These are phyloP conservation scores for Apiosordaria backusii DNA, from an alignment of 495 filamentous ascomycete genomes.

Conservation along the genomic window DNA sequence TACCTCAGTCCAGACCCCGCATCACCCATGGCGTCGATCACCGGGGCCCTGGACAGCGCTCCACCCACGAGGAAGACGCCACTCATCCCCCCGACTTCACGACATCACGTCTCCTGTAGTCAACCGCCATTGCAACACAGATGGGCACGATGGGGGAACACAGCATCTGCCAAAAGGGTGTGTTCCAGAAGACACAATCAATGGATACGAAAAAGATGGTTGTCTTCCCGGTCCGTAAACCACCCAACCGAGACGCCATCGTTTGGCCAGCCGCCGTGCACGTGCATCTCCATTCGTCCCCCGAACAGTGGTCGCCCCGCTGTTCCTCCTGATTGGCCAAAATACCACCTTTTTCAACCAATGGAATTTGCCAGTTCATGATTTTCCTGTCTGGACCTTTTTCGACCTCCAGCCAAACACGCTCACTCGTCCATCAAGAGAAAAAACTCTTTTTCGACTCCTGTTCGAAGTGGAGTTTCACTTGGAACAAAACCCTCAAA, in stretches of 20 bases:
- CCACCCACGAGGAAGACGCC: not conserved
- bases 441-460: not conserved
- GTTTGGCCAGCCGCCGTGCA: conserved; percentile 23
- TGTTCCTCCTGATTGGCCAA: conserved; percentile 26
- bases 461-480: not conserved
- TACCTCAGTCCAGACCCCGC: not conserved
- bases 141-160: conserved; percentile 13
- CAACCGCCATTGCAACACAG: not conserved
- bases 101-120: not conserved
- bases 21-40: not conserved
- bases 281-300: conserved; percentile 22
- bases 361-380: conserved; percentile 3
- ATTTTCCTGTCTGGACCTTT: not conserved
- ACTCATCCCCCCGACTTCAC: not conserved
- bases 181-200: conserved; percentile 1
- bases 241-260: conserved; percentile 23
- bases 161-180: conserved; percentile 14
- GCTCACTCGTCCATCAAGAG: conserved; percentile 5
- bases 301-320: conserved; percentile 9
- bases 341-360: conserved; percentile 24
- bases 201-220: conserved; percentile 3
- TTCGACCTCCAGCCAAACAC: not conserved
- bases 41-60: not conserved
- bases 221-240: conserved; percentile 23
- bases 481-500: too few species aligned